phyloP scores from a whole-genome alignment of 495 filamentous ascomycete genomes.

The Alectoria sarmentosa region DNA sequence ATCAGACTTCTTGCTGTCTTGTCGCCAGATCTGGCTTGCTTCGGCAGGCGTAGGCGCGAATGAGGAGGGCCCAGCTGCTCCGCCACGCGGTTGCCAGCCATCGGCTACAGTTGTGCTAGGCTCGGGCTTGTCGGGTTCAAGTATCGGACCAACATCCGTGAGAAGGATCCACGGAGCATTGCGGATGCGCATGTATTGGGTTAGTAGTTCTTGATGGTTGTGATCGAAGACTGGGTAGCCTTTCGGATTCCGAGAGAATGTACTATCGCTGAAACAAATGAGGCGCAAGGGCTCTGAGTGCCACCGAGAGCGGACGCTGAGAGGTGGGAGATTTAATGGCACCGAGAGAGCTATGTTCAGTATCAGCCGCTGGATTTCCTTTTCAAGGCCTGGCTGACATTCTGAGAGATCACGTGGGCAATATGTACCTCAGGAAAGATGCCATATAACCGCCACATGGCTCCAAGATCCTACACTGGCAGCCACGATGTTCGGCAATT shows the following conservation, averaged over 20 bases:
- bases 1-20: conserved; percentile 35
- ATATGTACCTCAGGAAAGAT: conserved; percentile 31
- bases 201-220: conserved; percentile 69
- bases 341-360: conserved; percentile 58
- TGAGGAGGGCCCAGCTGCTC: conserved; percentile 47
- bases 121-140: conserved; percentile 41
- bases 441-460: neutral
- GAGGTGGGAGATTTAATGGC: conserved; percentile 68
- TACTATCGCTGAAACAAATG: conserved; percentile 56
- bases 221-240: conserved; percentile 80
- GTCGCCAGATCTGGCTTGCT: conserved; percentile 40
- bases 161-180: conserved; percentile 75
- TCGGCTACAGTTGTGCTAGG: conserved; percentile 31
- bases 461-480: neutral
- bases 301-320: conserved; percentile 78
- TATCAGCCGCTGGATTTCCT: conserved; percentile 3
- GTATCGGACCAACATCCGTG: conserved; percentile 64
- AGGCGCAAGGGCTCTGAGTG: conserved; percentile 85
- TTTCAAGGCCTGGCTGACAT: neutral
- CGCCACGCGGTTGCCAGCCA: conserved; percentile 32
- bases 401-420: conserved; percentile 17
- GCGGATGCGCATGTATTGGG: conserved; percentile 75
- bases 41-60: conserved; percentile 65
- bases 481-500: conserved; percentile 11
- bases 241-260: conserved; percentile 70